These are phyloP conservation scores for Turnera subulata DNA, from an alignment of 345 rosid genomes.

Conservation along the genomic window DNA sequence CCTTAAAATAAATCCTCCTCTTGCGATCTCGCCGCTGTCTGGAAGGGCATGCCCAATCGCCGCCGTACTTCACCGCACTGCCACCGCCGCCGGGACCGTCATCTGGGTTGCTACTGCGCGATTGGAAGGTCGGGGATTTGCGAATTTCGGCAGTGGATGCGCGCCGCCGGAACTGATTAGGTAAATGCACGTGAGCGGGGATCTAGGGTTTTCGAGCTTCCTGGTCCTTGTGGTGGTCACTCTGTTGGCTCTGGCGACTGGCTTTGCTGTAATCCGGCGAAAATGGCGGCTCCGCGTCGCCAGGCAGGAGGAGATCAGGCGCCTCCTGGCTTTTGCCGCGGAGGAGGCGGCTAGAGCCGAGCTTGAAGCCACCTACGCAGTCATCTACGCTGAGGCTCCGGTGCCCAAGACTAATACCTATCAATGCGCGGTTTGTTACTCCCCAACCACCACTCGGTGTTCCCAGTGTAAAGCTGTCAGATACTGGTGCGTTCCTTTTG, in stretches of 20 bases:
- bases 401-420: constrained; percentile 28
- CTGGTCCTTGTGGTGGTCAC: constrained; percentile 50
- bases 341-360: constrained; percentile 89
- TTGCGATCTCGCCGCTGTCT: constrained; percentile 17
- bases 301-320: constrained; percentile 67
- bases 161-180: constrained; percentile 1
- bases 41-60: constrained; percentile 23
- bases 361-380: constrained; percentile 48
- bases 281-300: constrained; percentile 63
- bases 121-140: constrained; percentile 30
- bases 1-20: constrained; percentile 11
- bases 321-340: constrained; percentile 71
- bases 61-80: no score
- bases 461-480: constrained; percentile 82
- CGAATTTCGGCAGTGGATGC: constrained; percentile 34
- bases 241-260: constrained; percentile 41
- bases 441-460: constrained; percentile 74
- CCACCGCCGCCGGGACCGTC: no score
- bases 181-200: constrained; percentile 78
- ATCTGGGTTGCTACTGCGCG: constrained; percentile 38
- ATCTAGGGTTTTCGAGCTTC: constrained; percentile 85
- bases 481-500: constrained; percentile 62
- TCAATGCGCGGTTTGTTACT: constrained; percentile 73
- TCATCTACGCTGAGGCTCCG: constrained; percentile 34
- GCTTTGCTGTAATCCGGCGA: constrained; percentile 42